Evolutionary conservation across 768 basidiomycete species (phyloP), one percentile per base, ranked within the genome.

Genomic region (Sistotremastrum niveocremeum): DNA sequence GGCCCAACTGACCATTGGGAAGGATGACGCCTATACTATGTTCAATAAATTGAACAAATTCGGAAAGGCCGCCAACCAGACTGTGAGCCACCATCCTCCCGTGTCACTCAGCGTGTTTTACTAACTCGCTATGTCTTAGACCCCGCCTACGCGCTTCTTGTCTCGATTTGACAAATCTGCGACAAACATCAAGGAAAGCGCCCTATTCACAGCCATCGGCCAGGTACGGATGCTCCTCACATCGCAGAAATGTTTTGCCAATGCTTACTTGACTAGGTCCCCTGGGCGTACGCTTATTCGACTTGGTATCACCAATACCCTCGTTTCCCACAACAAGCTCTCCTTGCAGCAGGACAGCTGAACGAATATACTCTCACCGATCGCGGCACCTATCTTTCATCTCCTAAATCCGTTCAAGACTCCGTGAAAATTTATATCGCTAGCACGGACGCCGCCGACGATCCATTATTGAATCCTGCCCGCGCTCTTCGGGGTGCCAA

Each of bases 261-360:
- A 38, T 37, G 35, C 32, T 39, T 9, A 34, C 8, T 51, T 39
- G 37, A 30, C 7, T 38, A 76, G 72, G 66, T 76, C 4, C 76
- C 76, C 3, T 77, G 74, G 76, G 74, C 65, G 5, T 58, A 62
- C 37, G 55, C 63, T 7, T 72, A 73, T 51, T 73, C 73, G 3
- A 69, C 63, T 29, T 78, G 74, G 74, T 78, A 77, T 52, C 75
- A 77, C 52, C 70, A 76, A 53, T 76, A 74, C 55, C 65, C 72
- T 2, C 65, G 62, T 0, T 77, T 72, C 57, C 75, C 74, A 0
- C 53, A 68, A 1, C 63, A 74, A 56, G 71, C 73, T 0, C 58
- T 77, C 8, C 51, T 56, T 12, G 72, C 71, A 1, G 72, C 76
- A 1, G 62, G 73, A 2, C 50, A 64, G 4, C 57, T 76, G 36